Evolutionary conservation across 2,329 filamentous ascomycete species (phyloP).

Genomic region (Zarea fungicola): DNA sequence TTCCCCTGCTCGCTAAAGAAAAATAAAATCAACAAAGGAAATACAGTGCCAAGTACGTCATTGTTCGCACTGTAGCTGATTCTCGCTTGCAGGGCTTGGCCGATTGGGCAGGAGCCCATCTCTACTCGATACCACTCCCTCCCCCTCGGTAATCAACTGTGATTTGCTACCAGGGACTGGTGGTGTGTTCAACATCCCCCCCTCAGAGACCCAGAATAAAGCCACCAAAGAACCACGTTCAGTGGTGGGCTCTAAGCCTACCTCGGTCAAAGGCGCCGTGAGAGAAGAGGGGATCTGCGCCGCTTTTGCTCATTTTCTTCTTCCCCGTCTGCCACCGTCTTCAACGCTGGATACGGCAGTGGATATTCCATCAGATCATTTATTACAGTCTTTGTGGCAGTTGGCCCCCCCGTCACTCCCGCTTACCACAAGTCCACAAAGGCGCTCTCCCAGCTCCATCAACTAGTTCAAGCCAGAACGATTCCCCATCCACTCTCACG

Average conservation of each 20-base stretch:
- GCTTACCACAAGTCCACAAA: no score
- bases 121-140: no score
- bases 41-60: no score
- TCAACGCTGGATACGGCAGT: no score
- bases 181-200: neutral
- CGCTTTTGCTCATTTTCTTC: neutral
- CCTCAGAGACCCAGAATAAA: neutral
- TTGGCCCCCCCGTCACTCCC: no score
- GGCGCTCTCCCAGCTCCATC: slow-evolving; percentile 1
- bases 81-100: no score
- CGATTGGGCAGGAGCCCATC: no score
- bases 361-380: neutral
- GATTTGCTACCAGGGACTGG: neutral
- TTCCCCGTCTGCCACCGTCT: neutral
- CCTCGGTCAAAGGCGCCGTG: neutral
- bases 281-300: slow-evolving; percentile 1
- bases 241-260: neutral
- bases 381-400: no score
- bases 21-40: no score
- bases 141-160: neutral
- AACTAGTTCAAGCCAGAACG: neutral
- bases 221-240: neutral
- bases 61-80: no score
- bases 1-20: no score
- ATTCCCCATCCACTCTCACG: neutral